phyloP scores from a whole-genome alignment of 805 yeast genomes.

The Myxozyma udenii region DNA sequence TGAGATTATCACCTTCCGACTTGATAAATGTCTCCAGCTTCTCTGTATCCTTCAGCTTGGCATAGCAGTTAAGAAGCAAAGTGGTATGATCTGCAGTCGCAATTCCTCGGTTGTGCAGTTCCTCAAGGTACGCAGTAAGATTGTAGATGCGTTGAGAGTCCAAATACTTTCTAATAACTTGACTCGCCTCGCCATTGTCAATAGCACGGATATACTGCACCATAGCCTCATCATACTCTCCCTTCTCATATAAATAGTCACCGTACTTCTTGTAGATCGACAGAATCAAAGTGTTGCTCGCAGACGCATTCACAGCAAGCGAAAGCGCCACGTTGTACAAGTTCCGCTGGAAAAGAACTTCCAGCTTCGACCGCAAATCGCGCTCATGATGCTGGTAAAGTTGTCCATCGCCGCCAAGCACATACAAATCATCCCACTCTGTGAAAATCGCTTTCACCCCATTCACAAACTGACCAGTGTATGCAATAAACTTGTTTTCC shows the following conservation, averaged over 20 bases:
- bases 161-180: conserved; percentile 72
- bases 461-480: conserved; percentile 64
- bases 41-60: conserved; percentile 63
- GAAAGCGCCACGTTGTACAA: conserved; percentile 69
- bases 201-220: conserved; percentile 64
- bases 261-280: conserved; percentile 55
- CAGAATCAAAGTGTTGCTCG: conserved; percentile 35
- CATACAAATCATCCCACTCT: conserved; percentile 55
- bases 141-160: conserved; percentile 69
- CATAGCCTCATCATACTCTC: conserved; percentile 66
- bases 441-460: conserved; percentile 57
- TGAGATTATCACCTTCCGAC: conserved; percentile 39
- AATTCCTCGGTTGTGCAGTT: conserved; percentile 51
- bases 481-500: conserved; percentile 64
- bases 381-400: conserved; percentile 67
- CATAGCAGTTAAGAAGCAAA: conserved; percentile 69
- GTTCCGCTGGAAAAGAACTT: conserved; percentile 64
- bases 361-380: conserved; percentile 62
- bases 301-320: conserved; percentile 49
- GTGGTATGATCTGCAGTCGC: conserved; percentile 83
- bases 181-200: conserved; percentile 61
- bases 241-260: conserved; percentile 64
- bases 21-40: conserved; percentile 58
- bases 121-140: conserved; percentile 61
- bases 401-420: conserved; percentile 73